These are phyloP conservation scores for Eremochloa ophiuroides DNA, from an alignment of 176 grass and related monocot species.

Conservation along the genomic window DNA sequence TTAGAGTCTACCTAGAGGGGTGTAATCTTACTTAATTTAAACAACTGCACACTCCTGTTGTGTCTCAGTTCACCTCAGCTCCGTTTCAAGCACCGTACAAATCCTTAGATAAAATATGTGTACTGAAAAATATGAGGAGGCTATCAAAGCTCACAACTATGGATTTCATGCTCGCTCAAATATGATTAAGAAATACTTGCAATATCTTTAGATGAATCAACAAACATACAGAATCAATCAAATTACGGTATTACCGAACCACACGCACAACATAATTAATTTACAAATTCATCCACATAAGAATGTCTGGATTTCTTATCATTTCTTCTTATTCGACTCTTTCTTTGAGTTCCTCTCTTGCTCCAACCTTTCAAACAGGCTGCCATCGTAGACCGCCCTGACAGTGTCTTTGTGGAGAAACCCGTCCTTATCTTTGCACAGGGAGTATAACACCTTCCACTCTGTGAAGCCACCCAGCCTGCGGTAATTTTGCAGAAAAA, in stretches of 20 bases:
- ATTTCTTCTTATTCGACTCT: conserved; percentile 42
- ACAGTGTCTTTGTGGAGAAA: conserved; percentile 62
- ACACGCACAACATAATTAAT: not conserved
- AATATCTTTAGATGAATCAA: not conserved
- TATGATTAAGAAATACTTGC: not conserved
- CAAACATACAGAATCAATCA: conserved; percentile 3
- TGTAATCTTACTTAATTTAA: no score
- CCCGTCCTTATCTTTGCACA: conserved; percentile 69
- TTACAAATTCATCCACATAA: not conserved
- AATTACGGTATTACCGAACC: not conserved
- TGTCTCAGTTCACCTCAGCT: no score
- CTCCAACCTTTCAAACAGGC: conserved; percentile 55
- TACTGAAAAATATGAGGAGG: not conserved
- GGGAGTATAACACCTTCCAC: conserved; percentile 50
- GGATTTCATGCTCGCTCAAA: not conserved
- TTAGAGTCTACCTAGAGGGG: no score
- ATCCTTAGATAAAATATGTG: not conserved
- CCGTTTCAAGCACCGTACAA: not conserved
- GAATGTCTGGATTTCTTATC: not conserved
- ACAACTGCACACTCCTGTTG: no score
- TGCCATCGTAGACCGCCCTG: conserved; percentile 66
- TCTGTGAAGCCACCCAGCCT: conserved; percentile 56
- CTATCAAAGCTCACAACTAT: not conserved
- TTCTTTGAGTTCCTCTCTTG: conserved; percentile 38
- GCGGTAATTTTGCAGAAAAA: not conserved